Evolutionary conservation across 192 early-diverging fungal genomes (phyloP).

Genomic region (Entomortierella lignicola): DNA sequence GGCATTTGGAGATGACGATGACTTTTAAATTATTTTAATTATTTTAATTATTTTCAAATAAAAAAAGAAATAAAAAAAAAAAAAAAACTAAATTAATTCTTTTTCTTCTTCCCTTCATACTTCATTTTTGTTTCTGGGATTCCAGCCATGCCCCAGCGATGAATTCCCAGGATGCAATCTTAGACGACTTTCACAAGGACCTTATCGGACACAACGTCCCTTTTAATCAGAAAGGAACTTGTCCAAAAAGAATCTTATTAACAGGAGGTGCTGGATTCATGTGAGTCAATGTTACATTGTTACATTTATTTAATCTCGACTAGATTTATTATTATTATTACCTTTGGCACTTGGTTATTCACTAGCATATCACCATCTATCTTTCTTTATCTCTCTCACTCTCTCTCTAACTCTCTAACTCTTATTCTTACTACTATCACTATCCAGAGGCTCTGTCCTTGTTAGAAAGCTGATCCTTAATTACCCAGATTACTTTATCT

Average conservation of each 20-base stretch:
- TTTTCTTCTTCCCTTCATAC: not conserved
- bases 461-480: slow-evolving; percentile 68
- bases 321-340: too few relatives aligned
- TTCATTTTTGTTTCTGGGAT: slow-evolving; percentile 3
- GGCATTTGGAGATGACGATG: slow-evolving; percentile 21
- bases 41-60: too few relatives aligned
- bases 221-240: not conserved
- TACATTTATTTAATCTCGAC: too few relatives aligned
- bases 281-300: too few relatives aligned
- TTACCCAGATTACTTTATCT: slow-evolving; percentile 77
- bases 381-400: too few relatives aligned
- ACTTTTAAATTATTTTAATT: not conserved
- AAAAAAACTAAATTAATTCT: not conserved
- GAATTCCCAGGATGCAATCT: slow-evolving; percentile 35
- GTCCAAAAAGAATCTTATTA: slow-evolving; percentile 65
- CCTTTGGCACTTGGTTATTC: too few relatives aligned
- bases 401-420: not conserved
- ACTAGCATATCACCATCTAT: not conserved
- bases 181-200: slow-evolving; percentile 31
- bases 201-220: slow-evolving; percentile 17
- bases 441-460: slow-evolving; percentile 71
- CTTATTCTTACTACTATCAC: too few relatives aligned
- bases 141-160: slow-evolving; percentile 33
- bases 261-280: slow-evolving; percentile 90
- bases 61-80: too few relatives aligned